A percentile compares a stretch with the other conserved stretches of the same genome.
These are phyloP conservation scores for Sporothrix pseudoabietina DNA, from an alignment of 2,329 filamentous ascomycete species.

Conservation along the genomic window DNA sequence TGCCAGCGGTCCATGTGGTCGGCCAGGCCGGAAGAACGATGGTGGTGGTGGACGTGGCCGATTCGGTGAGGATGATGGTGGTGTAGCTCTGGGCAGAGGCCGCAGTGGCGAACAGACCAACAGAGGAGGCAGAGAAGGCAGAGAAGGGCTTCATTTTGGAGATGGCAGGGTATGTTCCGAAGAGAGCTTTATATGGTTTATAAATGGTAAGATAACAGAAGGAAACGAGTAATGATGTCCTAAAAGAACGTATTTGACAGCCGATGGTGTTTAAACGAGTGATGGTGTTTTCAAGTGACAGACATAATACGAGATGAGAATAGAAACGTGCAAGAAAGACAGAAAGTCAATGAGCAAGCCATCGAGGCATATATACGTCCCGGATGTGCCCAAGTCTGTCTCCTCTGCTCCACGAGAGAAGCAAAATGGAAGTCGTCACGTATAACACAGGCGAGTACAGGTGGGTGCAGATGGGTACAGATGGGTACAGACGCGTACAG, in stretches of 20 bases:
- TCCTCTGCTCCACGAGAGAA: not conserved
- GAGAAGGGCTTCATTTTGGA: constrained; percentile 20
- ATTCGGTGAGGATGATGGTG: constrained; percentile 31
- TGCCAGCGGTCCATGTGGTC: constrained; percentile 19
- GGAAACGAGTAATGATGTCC: not conserved
- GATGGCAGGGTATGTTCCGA: not conserved
- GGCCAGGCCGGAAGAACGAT: constrained; percentile 33
- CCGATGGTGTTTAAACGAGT: not conserved
- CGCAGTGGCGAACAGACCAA: constrained; percentile 14
- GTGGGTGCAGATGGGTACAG: not conserved
- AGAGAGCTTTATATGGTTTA: not conserved
- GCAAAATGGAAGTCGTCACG: constrained; percentile 15
- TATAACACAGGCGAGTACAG: not conserved
- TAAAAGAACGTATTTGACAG: not conserved
- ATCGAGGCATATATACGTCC: constrained; percentile 6
- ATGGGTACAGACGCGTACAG: not conserved
- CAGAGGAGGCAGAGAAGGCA: not conserved
- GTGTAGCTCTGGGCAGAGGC: constrained; percentile 28
- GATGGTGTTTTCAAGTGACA: not conserved
- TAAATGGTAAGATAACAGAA: not conserved
- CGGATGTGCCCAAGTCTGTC: not conserved
- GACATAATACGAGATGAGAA: too few species aligned
- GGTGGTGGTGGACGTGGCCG: constrained; percentile 31
- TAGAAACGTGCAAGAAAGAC: not conserved
- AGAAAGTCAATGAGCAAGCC: not conserved